phyloP scores from a whole-genome alignment of 352 stramenopile genomes.

The Globisporangium mamillatum region DNA sequence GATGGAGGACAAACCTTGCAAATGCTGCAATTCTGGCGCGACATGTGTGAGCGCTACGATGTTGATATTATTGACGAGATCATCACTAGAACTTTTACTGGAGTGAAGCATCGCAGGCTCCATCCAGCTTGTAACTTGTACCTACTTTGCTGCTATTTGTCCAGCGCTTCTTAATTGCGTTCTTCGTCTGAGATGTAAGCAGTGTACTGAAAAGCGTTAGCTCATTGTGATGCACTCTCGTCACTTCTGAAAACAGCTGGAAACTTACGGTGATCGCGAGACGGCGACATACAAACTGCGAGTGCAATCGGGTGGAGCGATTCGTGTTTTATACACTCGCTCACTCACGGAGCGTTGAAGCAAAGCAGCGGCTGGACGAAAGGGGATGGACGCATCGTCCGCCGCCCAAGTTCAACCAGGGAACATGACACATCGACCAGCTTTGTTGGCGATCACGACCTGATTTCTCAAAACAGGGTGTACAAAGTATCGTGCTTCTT shows the following conservation, averaged over 20 bases:
- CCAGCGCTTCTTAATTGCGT: too few species aligned
- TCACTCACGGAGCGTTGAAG: background rate
- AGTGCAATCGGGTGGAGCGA: background rate
- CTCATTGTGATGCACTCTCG: background rate
- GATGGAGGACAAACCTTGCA: background rate
- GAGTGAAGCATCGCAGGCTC: too few species aligned
- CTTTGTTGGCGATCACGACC: background rate
- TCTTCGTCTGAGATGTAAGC: background rate
- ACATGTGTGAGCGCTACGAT: too few species aligned
- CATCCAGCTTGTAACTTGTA: too few species aligned
- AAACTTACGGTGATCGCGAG: slow-evolving; percentile 2
- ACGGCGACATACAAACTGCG: slow-evolving; percentile 3
- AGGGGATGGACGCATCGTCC: slow-evolving; percentile 5
- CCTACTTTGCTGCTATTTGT: too few species aligned
- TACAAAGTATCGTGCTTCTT: background rate
- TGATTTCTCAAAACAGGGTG: slow-evolving; percentile 8
- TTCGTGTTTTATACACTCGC: background rate
- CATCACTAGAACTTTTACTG: too few species aligned
- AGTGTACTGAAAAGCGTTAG: background rate
- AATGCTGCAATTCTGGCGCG: background rate
- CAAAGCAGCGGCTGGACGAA: background rate
- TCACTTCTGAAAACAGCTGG: background rate
- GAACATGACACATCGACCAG: slow-evolving; percentile 12
- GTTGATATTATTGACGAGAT: too few species aligned
- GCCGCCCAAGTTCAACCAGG: slow-evolving; percentile 14